phyloP scores from a whole-genome alignment of 768 basidiomycete genomes.

The Rhizopogon vulgaris region DNA sequence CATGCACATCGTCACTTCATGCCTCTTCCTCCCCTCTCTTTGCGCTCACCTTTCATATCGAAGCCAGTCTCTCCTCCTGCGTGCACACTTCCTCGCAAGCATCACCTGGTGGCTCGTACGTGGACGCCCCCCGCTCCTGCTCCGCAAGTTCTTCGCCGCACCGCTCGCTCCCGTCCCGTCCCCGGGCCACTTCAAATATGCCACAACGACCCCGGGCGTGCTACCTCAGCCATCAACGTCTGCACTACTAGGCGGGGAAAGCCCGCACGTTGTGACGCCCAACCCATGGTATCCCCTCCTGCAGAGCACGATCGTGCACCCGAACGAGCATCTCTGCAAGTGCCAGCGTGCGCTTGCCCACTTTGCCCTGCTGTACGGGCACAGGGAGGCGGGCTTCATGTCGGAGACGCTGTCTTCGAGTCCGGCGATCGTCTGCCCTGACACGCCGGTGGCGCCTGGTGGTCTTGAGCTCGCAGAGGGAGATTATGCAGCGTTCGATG shows the following conservation, averaged over 20 bases:
- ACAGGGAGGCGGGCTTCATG: slow-evolving; percentile 29
- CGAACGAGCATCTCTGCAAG: slow-evolving; percentile 52
- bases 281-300: slow-evolving; percentile 59
- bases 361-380: slow-evolving; percentile 39
- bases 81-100: slow-evolving; percentile 45
- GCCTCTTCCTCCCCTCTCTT: slow-evolving; percentile 52
- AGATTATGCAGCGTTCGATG: slow-evolving; percentile 21
- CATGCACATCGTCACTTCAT: slow-evolving; percentile 66
- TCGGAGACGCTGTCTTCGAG: slow-evolving; percentile 10
- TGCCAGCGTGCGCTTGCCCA: slow-evolving; percentile 45
- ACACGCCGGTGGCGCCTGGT: not conserved
- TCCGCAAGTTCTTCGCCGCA: slow-evolving; percentile 43
- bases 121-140: slow-evolving; percentile 45
- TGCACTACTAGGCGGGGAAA: slow-evolving; percentile 26
- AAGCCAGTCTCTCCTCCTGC: slow-evolving; percentile 50
- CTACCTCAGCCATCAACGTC: slow-evolving; percentile 14
- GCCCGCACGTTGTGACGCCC: slow-evolving; percentile 32
- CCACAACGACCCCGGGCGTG: slow-evolving; percentile 17
- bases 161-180: slow-evolving; percentile 17
- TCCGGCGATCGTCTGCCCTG: not conserved
- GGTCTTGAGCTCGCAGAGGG: slow-evolving; percentile 5
- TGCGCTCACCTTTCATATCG: slow-evolving; percentile 48
- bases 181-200: slow-evolving; percentile 13
- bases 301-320: slow-evolving; percentile 46
- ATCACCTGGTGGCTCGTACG: slow-evolving; percentile 53